Conservation (phyloP, 2,329 filamentous ascomycete species). For the Fusarium avenaceum region DNA sequence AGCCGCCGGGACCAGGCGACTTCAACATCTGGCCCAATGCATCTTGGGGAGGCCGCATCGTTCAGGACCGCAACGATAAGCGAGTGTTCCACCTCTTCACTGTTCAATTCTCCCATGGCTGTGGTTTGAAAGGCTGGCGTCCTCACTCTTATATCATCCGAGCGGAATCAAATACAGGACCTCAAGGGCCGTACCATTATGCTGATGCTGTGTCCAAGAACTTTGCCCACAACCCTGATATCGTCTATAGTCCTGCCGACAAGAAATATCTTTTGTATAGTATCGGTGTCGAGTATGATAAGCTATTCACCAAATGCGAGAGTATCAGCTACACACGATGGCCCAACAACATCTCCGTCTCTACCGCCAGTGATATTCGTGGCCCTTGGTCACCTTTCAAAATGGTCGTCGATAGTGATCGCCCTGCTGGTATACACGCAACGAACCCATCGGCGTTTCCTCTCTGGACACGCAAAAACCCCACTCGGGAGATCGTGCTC, state of each 20-base stretch:
- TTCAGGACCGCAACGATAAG: slow-evolving; percentile 57
- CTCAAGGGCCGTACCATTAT: slow-evolving; percentile 60
- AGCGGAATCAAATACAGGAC: slow-evolving; percentile 60
- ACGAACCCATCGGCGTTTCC: slow-evolving; percentile 61
- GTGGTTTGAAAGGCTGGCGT: slow-evolving; percentile 62
- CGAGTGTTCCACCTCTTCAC: slow-evolving; percentile 60
- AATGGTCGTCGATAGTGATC: slow-evolving; percentile 29
- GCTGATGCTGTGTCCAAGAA: slow-evolving; percentile 56
- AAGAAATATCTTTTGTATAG: slow-evolving; percentile 59
- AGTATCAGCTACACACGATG: slow-evolving; percentile 31
- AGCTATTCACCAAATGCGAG: slow-evolving; percentile 15
- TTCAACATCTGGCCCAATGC: slow-evolving; percentile 52
- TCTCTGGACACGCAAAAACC: slow-evolving; percentile 40
- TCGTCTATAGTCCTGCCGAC: slow-evolving; percentile 61
- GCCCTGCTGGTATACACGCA: slow-evolving; percentile 23
- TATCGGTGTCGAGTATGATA: slow-evolving; percentile 54
- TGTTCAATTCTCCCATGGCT: slow-evolving; percentile 61
- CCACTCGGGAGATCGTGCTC: slow-evolving; percentile 17
- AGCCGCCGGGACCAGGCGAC: slow-evolving; percentile 49
- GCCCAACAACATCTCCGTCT: slow-evolving; percentile 49
- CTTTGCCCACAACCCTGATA: slow-evolving; percentile 63
- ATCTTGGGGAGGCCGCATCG: slow-evolving; percentile 63
- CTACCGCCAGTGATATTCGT: slow-evolving; percentile 31
- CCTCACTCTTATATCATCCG: slow-evolving; percentile 61
- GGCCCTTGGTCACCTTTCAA: slow-evolving; percentile 36